Percentiles rank a stretch among this genome's conserved stretches.
Evolutionary conservation across 768 basidiomycete genomes (phyloP).

Genomic region (Rhodotorula sphaerocarpa): DNA sequence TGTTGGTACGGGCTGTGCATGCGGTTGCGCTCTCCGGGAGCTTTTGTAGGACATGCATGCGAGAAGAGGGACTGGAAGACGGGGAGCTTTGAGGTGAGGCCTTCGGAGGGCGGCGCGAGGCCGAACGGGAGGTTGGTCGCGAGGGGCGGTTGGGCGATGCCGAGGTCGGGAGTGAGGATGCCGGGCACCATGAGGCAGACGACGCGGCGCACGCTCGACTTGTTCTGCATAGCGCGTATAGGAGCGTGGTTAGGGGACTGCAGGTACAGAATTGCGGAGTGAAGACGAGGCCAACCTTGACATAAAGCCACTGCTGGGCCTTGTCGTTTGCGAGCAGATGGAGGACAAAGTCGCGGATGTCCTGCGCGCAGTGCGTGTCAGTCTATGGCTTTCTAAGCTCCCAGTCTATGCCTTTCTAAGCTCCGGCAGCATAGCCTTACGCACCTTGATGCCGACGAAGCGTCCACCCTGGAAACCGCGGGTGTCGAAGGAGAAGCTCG

Average conservation of each 20-base stretch:
- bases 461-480: slow-evolving; percentile 67
- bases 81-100: slow-evolving; percentile 48
- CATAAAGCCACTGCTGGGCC: slow-evolving; percentile 75
- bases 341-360: slow-evolving; percentile 75
- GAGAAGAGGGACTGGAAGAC: slow-evolving; percentile 63
- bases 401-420: neutral
- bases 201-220: slow-evolving; percentile 63
- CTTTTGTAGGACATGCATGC: slow-evolving; percentile 84
- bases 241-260: neutral
- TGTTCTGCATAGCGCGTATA: slow-evolving; percentile 52
- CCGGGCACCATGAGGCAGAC: slow-evolving; percentile 80
- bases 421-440: too few relatives aligned
- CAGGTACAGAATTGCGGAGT: too few relatives aligned
- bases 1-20: slow-evolving; percentile 78
- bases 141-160: slow-evolving; percentile 57
- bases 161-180: slow-evolving; percentile 59
- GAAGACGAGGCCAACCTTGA: slow-evolving; percentile 54
- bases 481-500: slow-evolving; percentile 73
- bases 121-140: slow-evolving; percentile 53
- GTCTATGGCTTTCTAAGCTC: neutral
- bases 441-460: slow-evolving; percentile 71
- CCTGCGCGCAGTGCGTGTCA: slow-evolving; percentile 48
- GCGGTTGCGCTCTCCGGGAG: slow-evolving; percentile 74
- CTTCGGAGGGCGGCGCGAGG: slow-evolving; percentile 42
- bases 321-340: slow-evolving; percentile 73